phyloP scores from a whole-genome alignment of 371 early-diverging fungal genomes.

The Mortierella sp. region DNA sequence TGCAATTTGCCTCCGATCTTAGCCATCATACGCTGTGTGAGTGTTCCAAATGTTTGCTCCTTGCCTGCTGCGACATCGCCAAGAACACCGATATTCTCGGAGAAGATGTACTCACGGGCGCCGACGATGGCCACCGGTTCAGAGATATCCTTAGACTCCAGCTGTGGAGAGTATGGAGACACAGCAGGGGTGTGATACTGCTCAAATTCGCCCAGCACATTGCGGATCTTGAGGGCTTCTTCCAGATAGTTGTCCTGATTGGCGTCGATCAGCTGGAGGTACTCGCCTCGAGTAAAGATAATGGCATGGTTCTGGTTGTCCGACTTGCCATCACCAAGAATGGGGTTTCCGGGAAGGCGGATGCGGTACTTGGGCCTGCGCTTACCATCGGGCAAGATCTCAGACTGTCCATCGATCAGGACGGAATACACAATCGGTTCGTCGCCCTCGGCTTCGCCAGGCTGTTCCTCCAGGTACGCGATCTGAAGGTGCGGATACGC shows the following conservation, averaged over 20 bases:
- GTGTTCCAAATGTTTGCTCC: slow-evolving; percentile 90
- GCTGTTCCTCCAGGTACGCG: slow-evolving; percentile 82
- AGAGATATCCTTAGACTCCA: slow-evolving; percentile 54
- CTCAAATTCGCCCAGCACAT: slow-evolving; percentile 89
- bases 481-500: slow-evolving; percentile 86
- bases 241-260: slow-evolving; percentile 94
- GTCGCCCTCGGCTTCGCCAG: slow-evolving; percentile 61
- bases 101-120: slow-evolving; percentile 91
- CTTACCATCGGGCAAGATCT: slow-evolving; percentile 69
- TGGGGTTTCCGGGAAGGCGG: slow-evolving; percentile 88
- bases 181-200: slow-evolving; percentile 70
- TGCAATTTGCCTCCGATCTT: slow-evolving; percentile 87
- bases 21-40: slow-evolving; percentile 89
- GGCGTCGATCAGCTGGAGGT: slow-evolving; percentile 87
- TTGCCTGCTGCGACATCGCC: slow-evolving; percentile 94
- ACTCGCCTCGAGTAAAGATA: slow-evolving; percentile 89
- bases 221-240: slow-evolving; percentile 89
- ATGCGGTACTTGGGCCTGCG: slow-evolving; percentile 81
- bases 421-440: slow-evolving; percentile 73
- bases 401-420: slow-evolving; percentile 81
- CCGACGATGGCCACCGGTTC: slow-evolving; percentile 93
- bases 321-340: slow-evolving; percentile 91
- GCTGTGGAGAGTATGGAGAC: slow-evolving; percentile 75
- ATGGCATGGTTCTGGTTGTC: slow-evolving; percentile 92
- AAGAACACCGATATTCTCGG: slow-evolving; percentile 87